These are phyloP conservation scores for Cyberlindnera veronae DNA, from an alignment of 805 yeast genomes.

Conservation along the genomic window DNA sequence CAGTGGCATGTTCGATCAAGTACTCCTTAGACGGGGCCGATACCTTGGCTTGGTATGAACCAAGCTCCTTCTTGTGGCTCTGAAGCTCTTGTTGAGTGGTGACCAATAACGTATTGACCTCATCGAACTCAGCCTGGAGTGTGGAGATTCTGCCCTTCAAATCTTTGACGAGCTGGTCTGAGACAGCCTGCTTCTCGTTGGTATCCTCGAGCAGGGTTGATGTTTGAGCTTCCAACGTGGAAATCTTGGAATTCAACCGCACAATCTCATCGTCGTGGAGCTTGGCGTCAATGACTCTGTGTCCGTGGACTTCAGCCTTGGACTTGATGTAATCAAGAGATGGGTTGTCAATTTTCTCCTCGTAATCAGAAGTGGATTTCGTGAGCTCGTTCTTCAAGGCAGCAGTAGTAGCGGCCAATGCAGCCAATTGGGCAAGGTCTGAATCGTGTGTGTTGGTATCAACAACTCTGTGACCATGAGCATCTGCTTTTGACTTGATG, in stretches of 20 bases:
- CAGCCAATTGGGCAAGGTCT: not conserved
- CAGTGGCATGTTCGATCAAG: conserved; percentile 27
- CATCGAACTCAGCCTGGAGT: conserved; percentile 7
- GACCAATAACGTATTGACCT: not conserved
- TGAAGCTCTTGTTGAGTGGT: conserved; percentile 5
- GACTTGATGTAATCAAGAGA: conserved; percentile 28
- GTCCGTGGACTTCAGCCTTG: conserved; percentile 12
- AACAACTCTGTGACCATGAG: conserved; percentile 3
- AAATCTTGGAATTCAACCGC: conserved; percentile 1
- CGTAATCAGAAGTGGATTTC: not conserved
- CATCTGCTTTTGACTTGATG: conserved; percentile 21
- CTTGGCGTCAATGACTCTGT: conserved; percentile 1
- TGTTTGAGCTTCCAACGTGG: conserved; percentile 3
- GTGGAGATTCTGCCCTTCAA: conserved; percentile 10
- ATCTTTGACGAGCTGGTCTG: conserved; percentile 16
- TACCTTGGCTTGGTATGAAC: conserved; percentile 10
- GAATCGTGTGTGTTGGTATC: not conserved
- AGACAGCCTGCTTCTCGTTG: conserved; percentile 8
- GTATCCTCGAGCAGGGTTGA: conserved; percentile 4
- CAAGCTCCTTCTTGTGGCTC: not conserved
- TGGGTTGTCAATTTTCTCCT: conserved; percentile 26
- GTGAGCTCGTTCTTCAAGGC: not conserved
- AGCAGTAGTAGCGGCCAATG: not conserved
- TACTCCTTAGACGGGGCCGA: conserved; percentile 33
- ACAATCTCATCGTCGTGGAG: not conserved